Percentiles rank a stretch among this genome's conserved stretches.
Conservation (phyloP, 176 grass and related monocot species). For the Alloteropsis semialata region DNA sequence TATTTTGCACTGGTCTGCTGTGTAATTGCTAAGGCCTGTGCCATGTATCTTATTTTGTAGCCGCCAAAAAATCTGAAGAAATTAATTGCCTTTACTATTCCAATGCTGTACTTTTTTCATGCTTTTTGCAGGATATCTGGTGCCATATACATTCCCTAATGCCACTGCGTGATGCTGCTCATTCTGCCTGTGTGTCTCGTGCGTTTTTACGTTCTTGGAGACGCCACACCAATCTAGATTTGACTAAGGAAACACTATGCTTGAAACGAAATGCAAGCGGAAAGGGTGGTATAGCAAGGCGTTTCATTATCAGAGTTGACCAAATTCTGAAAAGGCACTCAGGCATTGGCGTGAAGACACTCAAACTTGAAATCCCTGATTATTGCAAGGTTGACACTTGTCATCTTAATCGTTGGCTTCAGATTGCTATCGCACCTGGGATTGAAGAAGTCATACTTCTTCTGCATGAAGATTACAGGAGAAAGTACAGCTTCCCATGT, state of each 20-base stretch:
- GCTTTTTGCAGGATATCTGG: not conserved
- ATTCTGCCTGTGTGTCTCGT: not conserved
- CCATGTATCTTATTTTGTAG: too few relatives aligned
- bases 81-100: not conserved
- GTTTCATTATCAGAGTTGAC: not conserved
- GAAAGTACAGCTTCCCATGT: not conserved
- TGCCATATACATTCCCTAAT: not conserved
- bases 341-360: not conserved
- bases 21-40: too few relatives aligned
- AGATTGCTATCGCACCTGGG: not conserved
- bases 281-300: not conserved
- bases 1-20: too few relatives aligned
- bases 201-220: not conserved
- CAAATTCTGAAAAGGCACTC: not conserved
- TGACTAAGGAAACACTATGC: not conserved
- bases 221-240: not conserved
- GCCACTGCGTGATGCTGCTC: not conserved
- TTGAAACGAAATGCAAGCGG: not conserved
- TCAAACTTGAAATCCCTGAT: not conserved
- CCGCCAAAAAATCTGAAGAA: not conserved
- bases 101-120: not conserved
- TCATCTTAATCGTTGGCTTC: not conserved
- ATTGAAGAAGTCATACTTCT: not conserved
- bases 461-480: not conserved
- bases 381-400: not conserved